phyloP scores from a whole-genome alignment of 2,329 filamentous ascomycete species.

The Aquanectria penicillioides region DNA sequence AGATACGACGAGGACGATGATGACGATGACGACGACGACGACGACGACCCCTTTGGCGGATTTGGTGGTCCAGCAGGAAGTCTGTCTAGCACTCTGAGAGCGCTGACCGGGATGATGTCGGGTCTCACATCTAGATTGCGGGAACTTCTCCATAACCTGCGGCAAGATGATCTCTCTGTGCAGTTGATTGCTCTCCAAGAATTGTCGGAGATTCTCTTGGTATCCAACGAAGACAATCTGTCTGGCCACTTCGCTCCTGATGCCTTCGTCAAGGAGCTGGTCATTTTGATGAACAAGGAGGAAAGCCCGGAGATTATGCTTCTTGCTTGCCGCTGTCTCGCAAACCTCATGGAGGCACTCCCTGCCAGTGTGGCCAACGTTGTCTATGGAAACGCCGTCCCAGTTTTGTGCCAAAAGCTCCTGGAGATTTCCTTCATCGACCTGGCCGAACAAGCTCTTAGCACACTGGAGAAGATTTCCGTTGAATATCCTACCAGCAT shows the following conservation, averaged over 20 bases:
- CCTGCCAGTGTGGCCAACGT: conserved; percentile 94
- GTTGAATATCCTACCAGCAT: conserved; percentile 95
- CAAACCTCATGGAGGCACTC: conserved; percentile 97
- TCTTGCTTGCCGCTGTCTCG: conserved; percentile 91
- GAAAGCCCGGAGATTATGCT: conserved; percentile 98
- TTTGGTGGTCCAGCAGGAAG: conserved; percentile 75
- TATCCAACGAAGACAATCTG: conserved; percentile 96
- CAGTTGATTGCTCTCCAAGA: conserved; percentile 95
- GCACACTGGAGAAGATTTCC: conserved; percentile 97
- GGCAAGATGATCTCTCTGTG: conserved; percentile 85
- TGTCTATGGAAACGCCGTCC: conserved; percentile 96
- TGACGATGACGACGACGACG: conserved; percentile 72
- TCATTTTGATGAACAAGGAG: conserved; percentile 91
- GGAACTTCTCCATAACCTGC: conserved; percentile 79
- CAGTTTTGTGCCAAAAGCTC: conserved; percentile 92
- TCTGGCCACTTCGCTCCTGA: conserved; percentile 96
- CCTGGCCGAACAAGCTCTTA: conserved; percentile 94
- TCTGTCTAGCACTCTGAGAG: conserved; percentile 83
- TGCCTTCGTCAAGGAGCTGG: conserved; percentile 93
- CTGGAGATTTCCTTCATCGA: conserved; percentile 98
- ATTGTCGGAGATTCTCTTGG: conserved; percentile 89
- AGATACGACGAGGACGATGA: conserved; percentile 58
- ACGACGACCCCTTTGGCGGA: conserved; percentile 70
- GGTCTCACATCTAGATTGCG: conserved; percentile 83
- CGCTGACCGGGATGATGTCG: conserved; percentile 91